These are phyloP conservation scores for Paraglomus brasilianum DNA, from an alignment of 192 early-diverging fungal genomes.

Conservation along the genomic window DNA sequence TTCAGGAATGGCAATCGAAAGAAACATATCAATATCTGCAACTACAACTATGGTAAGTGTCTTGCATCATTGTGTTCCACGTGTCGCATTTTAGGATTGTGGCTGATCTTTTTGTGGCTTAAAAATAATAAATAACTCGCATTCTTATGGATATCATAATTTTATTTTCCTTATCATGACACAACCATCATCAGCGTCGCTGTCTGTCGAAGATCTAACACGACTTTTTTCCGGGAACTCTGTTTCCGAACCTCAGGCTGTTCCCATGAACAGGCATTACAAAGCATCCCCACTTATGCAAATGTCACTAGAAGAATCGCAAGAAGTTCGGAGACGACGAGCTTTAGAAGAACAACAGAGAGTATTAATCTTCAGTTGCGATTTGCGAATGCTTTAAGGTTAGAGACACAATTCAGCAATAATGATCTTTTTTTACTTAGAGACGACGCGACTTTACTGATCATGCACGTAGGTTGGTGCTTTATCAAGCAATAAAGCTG, in stretches of 20 bases:
- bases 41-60: too few relatives aligned
- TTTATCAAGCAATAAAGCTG: slow-evolving; percentile 38
- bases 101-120: too few relatives aligned
- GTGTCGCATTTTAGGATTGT: too few relatives aligned
- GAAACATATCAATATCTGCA: too few relatives aligned
- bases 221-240: slow-evolving; percentile 11
- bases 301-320: slow-evolving; percentile 31
- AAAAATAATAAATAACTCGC: too few relatives aligned
- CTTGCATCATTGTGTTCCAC: too few relatives aligned
- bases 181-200: neutral
- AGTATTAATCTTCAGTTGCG: slow-evolving; percentile 23
- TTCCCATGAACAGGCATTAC: neutral
- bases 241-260: neutral
- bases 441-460: slow-evolving; percentile 43
- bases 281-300: slow-evolving; percentile 25
- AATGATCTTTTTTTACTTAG: slow-evolving; percentile 30
- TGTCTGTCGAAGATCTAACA: slow-evolving; percentile 17
- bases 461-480: slow-evolving; percentile 46
- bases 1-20: too few relatives aligned
- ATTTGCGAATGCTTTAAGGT: neutral
- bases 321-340: slow-evolving; percentile 39
- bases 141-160: too few relatives aligned
- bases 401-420: neutral
- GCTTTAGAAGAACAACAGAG: slow-evolving; percentile 47
- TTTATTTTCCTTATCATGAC: too few relatives aligned